Percentiles rank a stretch among this genome's conserved stretches.
Conservation (phyloP, 2,329 filamentous ascomycete genomes). For the Zymoseptoria crescenta region DNA sequence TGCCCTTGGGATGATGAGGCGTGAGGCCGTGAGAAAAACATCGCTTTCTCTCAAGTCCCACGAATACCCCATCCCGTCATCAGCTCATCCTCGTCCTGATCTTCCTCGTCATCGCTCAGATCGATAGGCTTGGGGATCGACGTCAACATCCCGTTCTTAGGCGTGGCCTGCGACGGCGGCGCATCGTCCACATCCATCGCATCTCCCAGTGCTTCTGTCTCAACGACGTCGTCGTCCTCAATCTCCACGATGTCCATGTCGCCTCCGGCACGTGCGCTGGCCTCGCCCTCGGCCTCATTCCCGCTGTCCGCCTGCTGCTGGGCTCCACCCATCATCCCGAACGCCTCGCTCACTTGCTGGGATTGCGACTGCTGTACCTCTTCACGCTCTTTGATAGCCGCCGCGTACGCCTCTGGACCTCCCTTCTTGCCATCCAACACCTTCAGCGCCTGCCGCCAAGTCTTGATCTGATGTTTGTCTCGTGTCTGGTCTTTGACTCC, state of each 20-base stretch:
- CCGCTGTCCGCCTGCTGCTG: constrained; percentile 4
- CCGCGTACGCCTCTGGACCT: constrained; percentile 20
- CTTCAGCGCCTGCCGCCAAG: constrained; percentile 22
- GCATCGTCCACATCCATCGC: constrained; percentile 1
- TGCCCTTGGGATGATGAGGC: no score
- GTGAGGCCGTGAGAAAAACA: background rate
- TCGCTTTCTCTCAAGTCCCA: background rate
- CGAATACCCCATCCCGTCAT: background rate
- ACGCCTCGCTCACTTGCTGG: constrained; percentile 4
- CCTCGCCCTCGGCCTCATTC: constrained; percentile 7
- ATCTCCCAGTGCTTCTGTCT: background rate
- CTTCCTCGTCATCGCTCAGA: background rate
- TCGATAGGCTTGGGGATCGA: background rate
- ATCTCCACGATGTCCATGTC: background rate
- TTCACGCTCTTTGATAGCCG: constrained; percentile 14
- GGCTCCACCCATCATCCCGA: constrained; percentile 12
- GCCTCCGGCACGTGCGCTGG: background rate
- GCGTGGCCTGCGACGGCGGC: background rate
- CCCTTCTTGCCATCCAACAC: constrained; percentile 23
- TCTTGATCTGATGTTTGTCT: constrained; percentile 13
- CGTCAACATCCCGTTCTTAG: background rate
- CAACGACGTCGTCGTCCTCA: constrained; percentile 4
- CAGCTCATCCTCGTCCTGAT: background rate
- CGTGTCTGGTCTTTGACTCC: constrained; percentile 14
- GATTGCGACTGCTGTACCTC: constrained; percentile 6